Evolutionary conservation across 2,329 filamentous ascomycete genomes (phyloP).

Genomic region (Cercospora sesami): DNA sequence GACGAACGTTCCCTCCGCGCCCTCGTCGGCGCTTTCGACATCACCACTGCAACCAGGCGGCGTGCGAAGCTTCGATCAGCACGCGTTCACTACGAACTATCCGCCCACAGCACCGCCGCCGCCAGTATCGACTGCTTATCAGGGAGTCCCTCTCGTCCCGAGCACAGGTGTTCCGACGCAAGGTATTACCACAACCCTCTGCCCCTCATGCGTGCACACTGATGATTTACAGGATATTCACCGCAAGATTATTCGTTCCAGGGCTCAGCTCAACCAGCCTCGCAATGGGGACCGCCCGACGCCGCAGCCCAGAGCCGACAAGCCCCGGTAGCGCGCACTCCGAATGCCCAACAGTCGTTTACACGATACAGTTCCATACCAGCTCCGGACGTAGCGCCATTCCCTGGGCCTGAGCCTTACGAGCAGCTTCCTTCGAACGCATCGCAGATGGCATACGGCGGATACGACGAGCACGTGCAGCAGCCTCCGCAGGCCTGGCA

Average conservation of each 20-base stretch:
- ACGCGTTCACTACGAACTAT: background rate
- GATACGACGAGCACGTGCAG: slow-evolving; percentile 8
- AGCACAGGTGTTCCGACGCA: slow-evolving; percentile 9
- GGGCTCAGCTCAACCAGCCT: background rate
- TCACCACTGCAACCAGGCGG: slow-evolving; percentile 26
- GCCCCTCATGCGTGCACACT: background rate
- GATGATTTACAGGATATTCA: slow-evolving; percentile 13
- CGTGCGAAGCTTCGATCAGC: slow-evolving; percentile 21
- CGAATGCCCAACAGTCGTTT: slow-evolving; percentile 8
- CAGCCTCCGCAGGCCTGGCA: slow-evolving; percentile 14
- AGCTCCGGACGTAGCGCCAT: slow-evolving; percentile 19
- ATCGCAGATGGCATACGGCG: slow-evolving; percentile 7
- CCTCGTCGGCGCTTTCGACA: slow-evolving; percentile 33
- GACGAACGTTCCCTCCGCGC: slow-evolving; percentile 25
- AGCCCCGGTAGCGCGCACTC: background rate
- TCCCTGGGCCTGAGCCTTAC: slow-evolving; percentile 6
- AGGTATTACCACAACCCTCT: slow-evolving; percentile 8
- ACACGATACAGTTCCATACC: slow-evolving; percentile 9
- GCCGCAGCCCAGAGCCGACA: slow-evolving; percentile 9
- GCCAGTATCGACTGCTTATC: slow-evolving; percentile 23
- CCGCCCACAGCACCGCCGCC: slow-evolving; percentile 9
- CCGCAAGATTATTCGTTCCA: slow-evolving; percentile 14
- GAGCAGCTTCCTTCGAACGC: slow-evolving; percentile 16
- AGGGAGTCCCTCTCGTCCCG: slow-evolving; percentile 24
- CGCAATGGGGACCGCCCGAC: slow-evolving; percentile 12